phyloP scores from a whole-genome alignment of 208 protist genomes.

The Acanthamoeba castellanii region DNA sequence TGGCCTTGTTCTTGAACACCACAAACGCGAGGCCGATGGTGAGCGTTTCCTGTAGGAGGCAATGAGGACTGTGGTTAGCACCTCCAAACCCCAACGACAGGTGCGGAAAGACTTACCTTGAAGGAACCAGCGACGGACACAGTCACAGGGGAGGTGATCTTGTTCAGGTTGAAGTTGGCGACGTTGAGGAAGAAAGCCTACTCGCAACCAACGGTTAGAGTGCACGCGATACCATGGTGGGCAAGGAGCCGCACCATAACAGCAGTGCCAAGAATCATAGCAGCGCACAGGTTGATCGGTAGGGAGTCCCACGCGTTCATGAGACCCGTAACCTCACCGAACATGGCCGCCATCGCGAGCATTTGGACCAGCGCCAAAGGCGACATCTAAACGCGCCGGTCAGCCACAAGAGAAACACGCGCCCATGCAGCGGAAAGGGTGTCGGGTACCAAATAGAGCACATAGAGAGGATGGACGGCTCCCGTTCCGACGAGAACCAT shows the following conservation, averaged over 20 bases:
- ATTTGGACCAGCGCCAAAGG: conserved; percentile 26
- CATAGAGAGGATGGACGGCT: conserved; percentile 69
- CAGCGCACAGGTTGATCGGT: neutral
- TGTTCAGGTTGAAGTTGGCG: conserved; percentile 77
- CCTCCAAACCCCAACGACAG: neutral
- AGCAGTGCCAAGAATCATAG: conserved; percentile 1
- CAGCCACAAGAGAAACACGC: neutral
- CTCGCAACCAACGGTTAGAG: conserved; percentile 19
- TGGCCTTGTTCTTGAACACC: conserved; percentile 61
- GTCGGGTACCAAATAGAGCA: conserved; percentile 12
- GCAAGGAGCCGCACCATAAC: neutral
- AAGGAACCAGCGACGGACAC: conserved; percentile 78
- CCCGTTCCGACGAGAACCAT: conserved; percentile 71
- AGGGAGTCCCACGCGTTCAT: neutral
- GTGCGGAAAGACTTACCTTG: conserved; percentile 2
- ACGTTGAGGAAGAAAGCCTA: conserved; percentile 79
- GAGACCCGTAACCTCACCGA: neutral
- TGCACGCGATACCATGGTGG: neutral
- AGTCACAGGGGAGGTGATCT: conserved; percentile 77
- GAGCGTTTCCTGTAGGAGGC: neutral
- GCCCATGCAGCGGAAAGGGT: neutral
- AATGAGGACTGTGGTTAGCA: neutral
- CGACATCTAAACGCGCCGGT: conserved; percentile 33
- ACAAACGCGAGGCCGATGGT: conserved; percentile 30
- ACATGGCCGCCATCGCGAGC: neutral